Percentiles rank a stretch among this genome's conserved stretches.
Evolutionary conservation across 2,329 filamentous ascomycete species (phyloP).

Genomic region (Aulographum hederae): DNA sequence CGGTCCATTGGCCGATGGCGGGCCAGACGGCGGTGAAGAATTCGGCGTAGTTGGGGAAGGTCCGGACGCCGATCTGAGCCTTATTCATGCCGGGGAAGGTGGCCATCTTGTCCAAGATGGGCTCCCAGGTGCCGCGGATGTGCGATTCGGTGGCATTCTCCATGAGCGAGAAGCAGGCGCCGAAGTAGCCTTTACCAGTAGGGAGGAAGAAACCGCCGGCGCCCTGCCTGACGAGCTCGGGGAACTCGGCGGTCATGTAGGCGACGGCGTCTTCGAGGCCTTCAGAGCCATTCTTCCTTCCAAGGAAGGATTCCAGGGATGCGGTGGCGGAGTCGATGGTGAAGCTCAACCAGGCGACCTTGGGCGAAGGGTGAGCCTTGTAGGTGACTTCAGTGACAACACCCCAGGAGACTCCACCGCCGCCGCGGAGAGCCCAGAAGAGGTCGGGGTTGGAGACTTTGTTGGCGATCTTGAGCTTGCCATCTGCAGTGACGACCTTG

Average conservation of each 20-base stretch:
- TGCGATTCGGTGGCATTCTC: conserved; percentile 1
- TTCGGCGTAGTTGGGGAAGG: background rate
- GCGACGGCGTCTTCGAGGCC: conserved; percentile 1
- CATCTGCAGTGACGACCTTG: conserved; percentile 15
- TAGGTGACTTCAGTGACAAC: conserved; percentile 10
- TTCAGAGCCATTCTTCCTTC: conserved; percentile 5
- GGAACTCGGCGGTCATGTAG: conserved; percentile 3
- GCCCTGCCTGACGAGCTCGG: conserved; percentile 1
- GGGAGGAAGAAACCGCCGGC: conserved; percentile 1
- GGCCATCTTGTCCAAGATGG: conserved; percentile 1
- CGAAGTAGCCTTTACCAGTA: conserved; percentile 1
- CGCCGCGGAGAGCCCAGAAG: conserved; percentile 18
- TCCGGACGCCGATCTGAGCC: background rate
- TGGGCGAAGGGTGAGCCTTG: conserved; percentile 1
- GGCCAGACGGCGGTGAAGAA: no score
- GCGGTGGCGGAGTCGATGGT: conserved; percentile 1
- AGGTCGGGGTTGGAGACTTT: conserved; percentile 13
- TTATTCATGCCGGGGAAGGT: conserved; percentile 1
- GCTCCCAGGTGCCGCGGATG: background rate
- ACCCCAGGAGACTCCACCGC: conserved; percentile 14
- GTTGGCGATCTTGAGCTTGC: conserved; percentile 13
- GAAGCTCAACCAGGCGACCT: conserved; percentile 2
- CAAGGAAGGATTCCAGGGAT: conserved; percentile 1
- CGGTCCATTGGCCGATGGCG: no score
- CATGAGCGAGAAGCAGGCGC: background rate